phyloP scores from a whole-genome alignment of 805 yeast species.

The Cyberlindnera xishuangbannaensis region DNA sequence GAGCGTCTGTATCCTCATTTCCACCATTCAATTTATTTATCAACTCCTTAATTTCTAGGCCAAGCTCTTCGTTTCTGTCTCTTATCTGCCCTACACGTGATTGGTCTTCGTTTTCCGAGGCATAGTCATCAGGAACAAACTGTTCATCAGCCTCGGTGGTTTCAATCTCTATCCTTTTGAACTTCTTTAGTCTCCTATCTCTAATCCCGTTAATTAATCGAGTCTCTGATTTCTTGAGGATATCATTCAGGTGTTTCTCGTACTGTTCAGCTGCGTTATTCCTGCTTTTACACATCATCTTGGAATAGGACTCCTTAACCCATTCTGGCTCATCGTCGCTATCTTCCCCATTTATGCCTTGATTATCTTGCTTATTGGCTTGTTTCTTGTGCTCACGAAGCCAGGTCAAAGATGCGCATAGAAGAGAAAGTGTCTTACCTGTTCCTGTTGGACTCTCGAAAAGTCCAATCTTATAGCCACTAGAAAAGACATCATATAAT shows the following conservation, averaged over 20 bases:
- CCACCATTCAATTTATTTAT: constrained; percentile 35
- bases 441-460: constrained; percentile 95
- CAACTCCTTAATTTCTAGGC: constrained; percentile 43
- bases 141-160: constrained; percentile 32
- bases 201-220: constrained; percentile 6
- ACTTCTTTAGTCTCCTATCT: constrained; percentile 16
- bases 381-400: constrained; percentile 41
- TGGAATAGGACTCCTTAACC: constrained; percentile 43
- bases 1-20: constrained; percentile 17
- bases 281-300: constrained; percentile 22
- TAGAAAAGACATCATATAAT: constrained; percentile 57
- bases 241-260: constrained; percentile 29
- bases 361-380: constrained; percentile 18
- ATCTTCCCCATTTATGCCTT: constrained; percentile 30
- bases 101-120: constrained; percentile 25
- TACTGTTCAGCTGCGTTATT: constrained; percentile 26
- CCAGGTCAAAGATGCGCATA: constrained; percentile 86
- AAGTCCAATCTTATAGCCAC: constrained; percentile 60
- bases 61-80: constrained; percentile 30
- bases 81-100: no score
- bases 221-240: constrained; percentile 18
- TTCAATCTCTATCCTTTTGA: constrained; percentile 22
- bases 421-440: constrained; percentile 83
- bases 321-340: constrained; percentile 64
- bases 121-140: constrained; percentile 34